A percentile compares a stretch with the other conserved stretches of the same genome.
These are phyloP conservation scores for Candida ficus DNA, from an alignment of 805 yeast genomes.

Conservation along the genomic window DNA sequence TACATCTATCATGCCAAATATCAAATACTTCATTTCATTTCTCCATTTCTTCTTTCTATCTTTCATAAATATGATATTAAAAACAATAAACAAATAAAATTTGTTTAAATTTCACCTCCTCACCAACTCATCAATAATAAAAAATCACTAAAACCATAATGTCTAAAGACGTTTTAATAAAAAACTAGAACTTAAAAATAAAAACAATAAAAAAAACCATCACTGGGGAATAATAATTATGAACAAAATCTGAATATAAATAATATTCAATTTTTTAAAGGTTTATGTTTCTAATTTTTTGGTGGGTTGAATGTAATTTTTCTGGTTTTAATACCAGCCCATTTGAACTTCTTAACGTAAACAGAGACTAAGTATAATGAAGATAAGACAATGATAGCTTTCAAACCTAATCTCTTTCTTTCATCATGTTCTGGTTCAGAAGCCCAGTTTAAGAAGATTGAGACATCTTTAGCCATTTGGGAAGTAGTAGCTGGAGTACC, in stretches of 20 bases:
- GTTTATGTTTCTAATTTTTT: slow-evolving; percentile 43
- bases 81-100: background rate
- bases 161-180: background rate
- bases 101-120: background rate
- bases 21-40: slow-evolving; percentile 7
- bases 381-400: slow-evolving; percentile 78
- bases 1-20: slow-evolving; percentile 12
- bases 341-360: slow-evolving; percentile 96
- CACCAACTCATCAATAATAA: slow-evolving; percentile 3
- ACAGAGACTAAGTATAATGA: slow-evolving; percentile 76
- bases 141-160: slow-evolving; percentile 1
- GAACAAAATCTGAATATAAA: slow-evolving; percentile 4
- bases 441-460: slow-evolving; percentile 96
- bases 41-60: background rate
- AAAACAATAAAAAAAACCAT: background rate
- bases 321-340: slow-evolving; percentile 95
- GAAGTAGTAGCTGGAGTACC: slow-evolving; percentile 98
- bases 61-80: slow-evolving; percentile 6
- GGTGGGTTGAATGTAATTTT: slow-evolving; percentile 92
- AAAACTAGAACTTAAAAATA: background rate
- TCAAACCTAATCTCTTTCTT: slow-evolving; percentile 93
- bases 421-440: slow-evolving; percentile 98
- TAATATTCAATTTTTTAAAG: background rate
- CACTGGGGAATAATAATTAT: slow-evolving; percentile 1
- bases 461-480: slow-evolving; percentile 99